These are phyloP conservation scores for Sonneratia alba DNA, from an alignment of 345 rosid species.

Conservation along the genomic window DNA sequence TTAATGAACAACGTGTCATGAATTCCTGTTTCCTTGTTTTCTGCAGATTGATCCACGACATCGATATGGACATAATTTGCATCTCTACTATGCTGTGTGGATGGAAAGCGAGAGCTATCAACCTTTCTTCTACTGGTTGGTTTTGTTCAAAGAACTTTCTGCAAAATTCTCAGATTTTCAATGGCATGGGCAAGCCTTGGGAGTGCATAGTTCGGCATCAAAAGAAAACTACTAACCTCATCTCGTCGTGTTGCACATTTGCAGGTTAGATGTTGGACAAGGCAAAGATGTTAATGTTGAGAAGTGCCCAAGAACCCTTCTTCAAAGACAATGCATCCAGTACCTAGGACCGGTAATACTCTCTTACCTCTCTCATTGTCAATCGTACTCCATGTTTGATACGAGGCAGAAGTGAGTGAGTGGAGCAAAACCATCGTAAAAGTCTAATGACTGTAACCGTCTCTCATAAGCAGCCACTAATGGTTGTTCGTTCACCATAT, in stretches of 20 bases:
- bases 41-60: conserved; percentile 62
- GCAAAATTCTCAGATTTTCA: neutral
- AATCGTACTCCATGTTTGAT: neutral
- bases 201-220: neutral
- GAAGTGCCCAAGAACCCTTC: conserved; percentile 34
- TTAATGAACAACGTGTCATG: neutral
- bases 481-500: too few relatives aligned
- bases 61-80: conserved; percentile 61
- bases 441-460: too few relatives aligned
- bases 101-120: conserved; percentile 40
- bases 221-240: neutral
- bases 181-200: neutral
- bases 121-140: conserved; percentile 69
- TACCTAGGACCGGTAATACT: conserved; percentile 59
- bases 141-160: neutral
- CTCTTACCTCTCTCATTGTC: neutral
- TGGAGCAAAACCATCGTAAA: neutral
- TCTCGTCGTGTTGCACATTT: neutral
- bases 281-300: conserved; percentile 42
- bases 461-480: too few relatives aligned
- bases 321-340: conserved; percentile 46
- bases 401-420: neutral
- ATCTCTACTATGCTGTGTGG: conserved; percentile 56
- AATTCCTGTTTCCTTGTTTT: neutral
- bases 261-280: conserved; percentile 60